Conservation (phyloP, 2,329 filamentous ascomycete species). For the Botrytis cinerea region DNA sequence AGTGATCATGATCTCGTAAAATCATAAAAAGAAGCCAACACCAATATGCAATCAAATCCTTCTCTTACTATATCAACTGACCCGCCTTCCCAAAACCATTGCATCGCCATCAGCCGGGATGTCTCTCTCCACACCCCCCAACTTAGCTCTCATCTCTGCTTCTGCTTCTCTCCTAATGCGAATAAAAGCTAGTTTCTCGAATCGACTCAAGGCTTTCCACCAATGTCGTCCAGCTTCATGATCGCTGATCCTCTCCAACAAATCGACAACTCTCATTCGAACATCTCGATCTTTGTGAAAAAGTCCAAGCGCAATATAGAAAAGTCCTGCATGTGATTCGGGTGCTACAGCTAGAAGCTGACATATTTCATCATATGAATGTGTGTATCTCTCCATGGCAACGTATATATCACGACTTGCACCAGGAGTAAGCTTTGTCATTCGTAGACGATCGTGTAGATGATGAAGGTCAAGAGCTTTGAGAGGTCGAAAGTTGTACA, state of each 20-base stretch:
- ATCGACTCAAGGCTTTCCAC: slow-evolving; percentile 83
- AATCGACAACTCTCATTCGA: slow-evolving; percentile 71
- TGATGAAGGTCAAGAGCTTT: slow-evolving; percentile 87
- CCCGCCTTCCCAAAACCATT: slow-evolving; percentile 48
- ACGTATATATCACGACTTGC: slow-evolving; percentile 85
- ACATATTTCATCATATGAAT: slow-evolving; percentile 81
- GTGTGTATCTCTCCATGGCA: slow-evolving; percentile 72
- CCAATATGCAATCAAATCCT: slow-evolving; percentile 84
- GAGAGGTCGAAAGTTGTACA: slow-evolving; percentile 66
- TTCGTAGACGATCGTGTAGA: slow-evolving; percentile 86
- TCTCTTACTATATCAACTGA: slow-evolving; percentile 61
- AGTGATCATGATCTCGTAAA: slow-evolving; percentile 17
- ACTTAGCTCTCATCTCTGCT: slow-evolving; percentile 47
- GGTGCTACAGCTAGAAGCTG: slow-evolving; percentile 80
- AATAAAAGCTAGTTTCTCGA: slow-evolving; percentile 83
- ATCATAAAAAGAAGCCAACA: slow-evolving; percentile 67
- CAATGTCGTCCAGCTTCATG: slow-evolving; percentile 93
- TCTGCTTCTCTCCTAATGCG: slow-evolving; percentile 71
- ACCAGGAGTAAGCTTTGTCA: slow-evolving; percentile 72
- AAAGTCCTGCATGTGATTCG: slow-evolving; percentile 83
- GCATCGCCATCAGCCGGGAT: slow-evolving; percentile 29
- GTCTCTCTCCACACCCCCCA: slow-evolving; percentile 32
- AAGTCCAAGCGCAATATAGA: slow-evolving; percentile 85
- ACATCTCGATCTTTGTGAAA: slow-evolving; percentile 88
- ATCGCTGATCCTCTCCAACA: slow-evolving; percentile 78